These are phyloP conservation scores for Cenchrus americanus DNA, from an alignment of 176 grass and related monocot species.

Conservation along the genomic window DNA sequence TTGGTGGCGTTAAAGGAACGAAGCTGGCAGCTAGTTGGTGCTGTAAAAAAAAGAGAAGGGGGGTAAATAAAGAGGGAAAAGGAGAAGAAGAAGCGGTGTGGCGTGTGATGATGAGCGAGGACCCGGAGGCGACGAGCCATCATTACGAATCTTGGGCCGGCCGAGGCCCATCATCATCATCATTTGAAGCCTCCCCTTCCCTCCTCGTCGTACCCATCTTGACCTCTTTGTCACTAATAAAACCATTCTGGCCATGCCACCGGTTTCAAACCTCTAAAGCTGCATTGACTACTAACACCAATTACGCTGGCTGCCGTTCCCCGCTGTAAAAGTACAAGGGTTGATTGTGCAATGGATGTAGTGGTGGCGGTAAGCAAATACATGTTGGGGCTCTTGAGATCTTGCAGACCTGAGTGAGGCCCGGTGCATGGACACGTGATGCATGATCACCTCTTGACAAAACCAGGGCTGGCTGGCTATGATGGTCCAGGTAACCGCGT, in stretches of 20 bases:
- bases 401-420: not conserved
- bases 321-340: not conserved
- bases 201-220: conserved; percentile 25
- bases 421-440: not conserved
- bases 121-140: conserved; percentile 64
- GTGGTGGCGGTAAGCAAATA: not conserved
- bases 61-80: not conserved
- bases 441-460: not conserved
- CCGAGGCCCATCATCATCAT: conserved; percentile 89
- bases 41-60: not conserved
- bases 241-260: not conserved
- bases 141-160: conserved; percentile 99
- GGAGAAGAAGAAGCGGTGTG: not conserved
- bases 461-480: not conserved
- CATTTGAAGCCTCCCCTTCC: conserved; percentile 42
- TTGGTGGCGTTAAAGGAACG: conserved; percentile 22
- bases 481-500: not conserved
- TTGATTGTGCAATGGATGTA: not conserved
- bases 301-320: not conserved
- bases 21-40: not conserved
- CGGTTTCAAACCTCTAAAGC: conserved; percentile 6
- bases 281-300: not conserved
- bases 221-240: conserved; percentile 3
- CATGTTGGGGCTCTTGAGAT: not conserved
- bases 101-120: conserved; percentile 70